Conservation (phyloP, 495 filamentous ascomycete species). For the Rusavskia elegans region DNA sequence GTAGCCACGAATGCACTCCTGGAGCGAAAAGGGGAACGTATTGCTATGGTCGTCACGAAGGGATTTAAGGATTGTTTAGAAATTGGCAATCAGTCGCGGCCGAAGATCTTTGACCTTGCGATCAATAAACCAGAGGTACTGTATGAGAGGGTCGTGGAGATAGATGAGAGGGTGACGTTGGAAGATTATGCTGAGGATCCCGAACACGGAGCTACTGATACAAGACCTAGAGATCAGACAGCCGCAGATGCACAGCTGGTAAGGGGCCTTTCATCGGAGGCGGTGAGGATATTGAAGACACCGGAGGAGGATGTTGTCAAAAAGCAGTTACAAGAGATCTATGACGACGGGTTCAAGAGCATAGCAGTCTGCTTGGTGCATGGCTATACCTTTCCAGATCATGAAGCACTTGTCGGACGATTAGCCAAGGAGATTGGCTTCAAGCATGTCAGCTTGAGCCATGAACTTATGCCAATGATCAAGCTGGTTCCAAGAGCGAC, state of each 20-base stretch:
- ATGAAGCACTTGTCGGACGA: slow-evolving; percentile 32
- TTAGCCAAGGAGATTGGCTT: slow-evolving; percentile 32
- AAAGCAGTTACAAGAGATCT: slow-evolving; percentile 26
- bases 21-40: slow-evolving; percentile 86
- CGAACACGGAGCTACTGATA: slow-evolving; percentile 35
- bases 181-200: slow-evolving; percentile 83
- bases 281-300: slow-evolving; percentile 28
- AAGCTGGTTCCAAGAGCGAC: slow-evolving; percentile 62
- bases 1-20: slow-evolving; percentile 85
- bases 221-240: slow-evolving; percentile 28
- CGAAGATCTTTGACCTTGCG: slow-evolving; percentile 69
- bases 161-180: slow-evolving; percentile 71
- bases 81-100: slow-evolving; percentile 73
- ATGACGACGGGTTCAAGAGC: slow-evolving; percentile 27
- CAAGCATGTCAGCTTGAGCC: slow-evolving; percentile 40
- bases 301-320: slow-evolving; percentile 19
- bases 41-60: slow-evolving; percentile 79
- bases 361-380: slow-evolving; percentile 38
- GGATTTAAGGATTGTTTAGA: slow-evolving; percentile 87
- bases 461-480: slow-evolving; percentile 74
- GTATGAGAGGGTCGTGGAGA: slow-evolving; percentile 59
- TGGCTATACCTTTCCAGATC: slow-evolving; percentile 37
- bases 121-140: slow-evolving; percentile 68
- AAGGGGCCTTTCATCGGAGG: slow-evolving; percentile 34
- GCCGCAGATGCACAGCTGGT: slow-evolving; percentile 25